Evolutionary conservation across 345 rosid genomes (phyloP).

Genomic region (Gossypium sturtianum): DNA sequence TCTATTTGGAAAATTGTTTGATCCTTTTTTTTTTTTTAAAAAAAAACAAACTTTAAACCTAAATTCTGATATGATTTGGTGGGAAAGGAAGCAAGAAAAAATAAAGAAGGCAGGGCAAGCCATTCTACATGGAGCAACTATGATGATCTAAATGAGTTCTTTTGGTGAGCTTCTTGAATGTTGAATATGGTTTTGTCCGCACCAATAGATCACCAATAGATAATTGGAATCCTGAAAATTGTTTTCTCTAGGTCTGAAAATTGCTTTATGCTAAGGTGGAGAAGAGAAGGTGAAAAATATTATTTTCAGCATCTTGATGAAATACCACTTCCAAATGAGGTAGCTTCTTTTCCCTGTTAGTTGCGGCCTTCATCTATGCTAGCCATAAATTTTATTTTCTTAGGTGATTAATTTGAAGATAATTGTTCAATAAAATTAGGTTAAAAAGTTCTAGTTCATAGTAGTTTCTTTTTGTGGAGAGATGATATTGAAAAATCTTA

Average conservation of each 20-base stretch:
- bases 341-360: conserved; percentile 15
- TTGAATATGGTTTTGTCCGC: not conserved
- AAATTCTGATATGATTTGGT: conserved; percentile 19
- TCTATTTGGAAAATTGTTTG: not conserved
- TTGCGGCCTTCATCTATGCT: not conserved
- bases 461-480: not conserved
- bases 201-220: not conserved
- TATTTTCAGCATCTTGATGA: conserved; percentile 65
- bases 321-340: conserved; percentile 32
- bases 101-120: conserved; percentile 77
- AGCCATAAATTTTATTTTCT: not conserved
- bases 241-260: conserved; percentile 57
- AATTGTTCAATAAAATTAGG: not conserved
- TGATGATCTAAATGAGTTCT: conserved; percentile 95
- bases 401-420: not conserved
- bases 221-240: not conserved
- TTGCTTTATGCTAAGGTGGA: conserved; percentile 74
- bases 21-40: not conserved
- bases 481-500: not conserved
- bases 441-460: not conserved
- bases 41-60: not conserved
- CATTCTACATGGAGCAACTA: conserved; percentile 97
- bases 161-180: conserved; percentile 56
- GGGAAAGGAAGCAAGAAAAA: conserved; percentile 74
- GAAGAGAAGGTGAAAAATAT: conserved; percentile 47